A percentile compares a stretch with the other conserved stretches of the same genome.
Conservation (phyloP, 108 stramenopile genomes). For the Fistulifera pelliculosa region DNA sequence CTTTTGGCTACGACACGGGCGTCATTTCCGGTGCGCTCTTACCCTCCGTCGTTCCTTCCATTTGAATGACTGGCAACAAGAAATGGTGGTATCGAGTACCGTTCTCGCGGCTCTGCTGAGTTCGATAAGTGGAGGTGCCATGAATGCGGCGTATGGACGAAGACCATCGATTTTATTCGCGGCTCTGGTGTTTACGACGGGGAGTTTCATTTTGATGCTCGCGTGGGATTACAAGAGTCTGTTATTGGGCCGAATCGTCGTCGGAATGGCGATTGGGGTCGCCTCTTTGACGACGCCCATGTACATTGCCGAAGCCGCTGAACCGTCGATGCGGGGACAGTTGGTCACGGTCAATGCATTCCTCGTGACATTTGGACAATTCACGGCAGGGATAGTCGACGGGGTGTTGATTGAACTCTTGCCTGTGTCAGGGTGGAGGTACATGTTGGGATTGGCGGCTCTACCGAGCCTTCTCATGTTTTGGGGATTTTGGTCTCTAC, state of each 20-base stretch:
- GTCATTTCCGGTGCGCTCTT: constrained; percentile 24
- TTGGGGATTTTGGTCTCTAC: constrained; percentile 46
- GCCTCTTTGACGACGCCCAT: constrained; percentile 68
- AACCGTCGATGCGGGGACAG: constrained; percentile 46
- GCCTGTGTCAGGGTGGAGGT: constrained; percentile 56
- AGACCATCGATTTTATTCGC: constrained; percentile 27
- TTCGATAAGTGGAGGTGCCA: constrained; percentile 26
- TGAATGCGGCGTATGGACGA: constrained; percentile 38
- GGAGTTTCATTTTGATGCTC: constrained; percentile 25
- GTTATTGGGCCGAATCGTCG: constrained; percentile 49
- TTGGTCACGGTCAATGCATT: constrained; percentile 74
- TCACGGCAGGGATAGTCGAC: constrained; percentile 73
- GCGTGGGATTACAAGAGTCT: constrained; percentile 28
- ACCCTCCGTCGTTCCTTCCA: constrained; percentile 28
- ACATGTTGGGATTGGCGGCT: constrained; percentile 75
- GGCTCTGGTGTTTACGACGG: constrained; percentile 36
- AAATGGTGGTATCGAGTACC: constrained; percentile 48
- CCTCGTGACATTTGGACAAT: constrained; percentile 70
- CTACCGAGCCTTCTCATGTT: constrained; percentile 44
- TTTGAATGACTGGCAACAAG: constrained; percentile 23
- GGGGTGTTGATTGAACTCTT: constrained; percentile 33
- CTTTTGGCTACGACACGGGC: constrained; percentile 57
- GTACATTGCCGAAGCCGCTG: constrained; percentile 78
- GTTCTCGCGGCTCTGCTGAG: constrained; percentile 39
- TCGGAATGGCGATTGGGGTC: constrained; percentile 74